These are phyloP conservation scores for Zygnema circumcarinatum DNA, from an alignment of 139 green algal species.

Conservation along the genomic window DNA sequence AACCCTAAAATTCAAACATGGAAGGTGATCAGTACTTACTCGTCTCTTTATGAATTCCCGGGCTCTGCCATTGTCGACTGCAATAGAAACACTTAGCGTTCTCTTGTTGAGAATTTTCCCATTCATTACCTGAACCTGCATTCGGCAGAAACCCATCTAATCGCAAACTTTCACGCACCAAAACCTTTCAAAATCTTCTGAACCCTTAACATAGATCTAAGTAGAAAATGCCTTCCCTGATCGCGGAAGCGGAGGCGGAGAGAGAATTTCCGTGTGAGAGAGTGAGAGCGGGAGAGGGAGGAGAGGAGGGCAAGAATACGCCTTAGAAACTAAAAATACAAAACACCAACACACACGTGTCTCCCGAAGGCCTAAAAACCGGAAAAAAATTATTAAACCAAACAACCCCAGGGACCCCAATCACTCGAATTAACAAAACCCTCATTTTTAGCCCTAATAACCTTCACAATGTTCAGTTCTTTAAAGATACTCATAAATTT, in stretches of 20 bases:
- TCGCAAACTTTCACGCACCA: conserved; percentile 3
- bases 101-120: conserved; percentile 58
- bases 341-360: no score
- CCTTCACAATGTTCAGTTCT: no score
- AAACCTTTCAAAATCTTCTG: background rate
- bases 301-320: background rate
- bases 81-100: conserved; percentile 55
- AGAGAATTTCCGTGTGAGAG: background rate
- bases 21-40: no score
- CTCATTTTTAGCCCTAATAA: no score
- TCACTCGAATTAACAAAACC: no score
- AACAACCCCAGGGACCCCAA: no score
- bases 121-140: conserved; percentile 48
- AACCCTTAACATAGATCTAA: background rate
- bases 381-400: no score
- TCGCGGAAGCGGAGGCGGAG: background rate
- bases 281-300: background rate
- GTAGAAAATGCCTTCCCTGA: background rate
- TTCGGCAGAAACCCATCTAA: background rate
- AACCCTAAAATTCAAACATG: no score
- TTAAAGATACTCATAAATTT: no score
- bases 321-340: no score
- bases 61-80: conserved; percentile 58
- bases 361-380: no score
- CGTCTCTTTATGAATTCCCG: conserved; percentile 60